Evolutionary conservation across 2,329 filamentous ascomycete species (phyloP), one percentile per base, ranked within the genome.

Genomic region (Fusarium begoniae): DNA sequence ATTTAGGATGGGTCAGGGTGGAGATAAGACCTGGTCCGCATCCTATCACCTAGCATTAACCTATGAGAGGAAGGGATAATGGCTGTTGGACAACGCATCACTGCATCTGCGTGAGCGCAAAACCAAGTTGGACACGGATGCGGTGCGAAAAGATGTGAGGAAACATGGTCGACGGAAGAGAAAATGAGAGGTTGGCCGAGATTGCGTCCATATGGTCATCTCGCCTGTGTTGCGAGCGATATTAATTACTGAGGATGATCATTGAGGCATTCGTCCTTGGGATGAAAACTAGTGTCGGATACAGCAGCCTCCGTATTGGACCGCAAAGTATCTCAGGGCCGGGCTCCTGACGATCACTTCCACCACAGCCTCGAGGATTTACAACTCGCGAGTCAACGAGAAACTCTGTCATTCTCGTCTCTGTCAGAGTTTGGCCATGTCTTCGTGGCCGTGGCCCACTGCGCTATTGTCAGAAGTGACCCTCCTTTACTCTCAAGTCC

Each of bases 81-180:
- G 81, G 81, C 81, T 86, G 85, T 83, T 84, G 79, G 79, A 83
- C 84, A 85, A 81, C 84, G 77, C 83, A 85, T 80, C 83, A 80
- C 69, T 84, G 83, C 84, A 84, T 80, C 66, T 72, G 24, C 63
- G 63, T 71, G 76, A 76, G 72, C 72, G 72, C 72, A 75, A 78
- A 78, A 77, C 56, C 66, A 76, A 77, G 75, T 66, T 69, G 51
- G 61, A 70, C 67, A 73, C 64, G 68, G 48, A 66, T 64, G 54
- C 43, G 50, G 54, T 63, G 65, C 43, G 60, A 66, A 50, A 70
- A 58, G 64, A 66, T 38, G 58, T 17, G 62, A 65, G 63, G n/a
- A 60, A 74, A 72, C 44, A 44, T 45, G 54, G 43, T 41, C 41
- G 32, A 48, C 56, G 38, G 51, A 43, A 55, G 48, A 59, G 56